Conservation (phyloP, 257 asterid genomes). For the Solanum ossicruentum region DNA sequence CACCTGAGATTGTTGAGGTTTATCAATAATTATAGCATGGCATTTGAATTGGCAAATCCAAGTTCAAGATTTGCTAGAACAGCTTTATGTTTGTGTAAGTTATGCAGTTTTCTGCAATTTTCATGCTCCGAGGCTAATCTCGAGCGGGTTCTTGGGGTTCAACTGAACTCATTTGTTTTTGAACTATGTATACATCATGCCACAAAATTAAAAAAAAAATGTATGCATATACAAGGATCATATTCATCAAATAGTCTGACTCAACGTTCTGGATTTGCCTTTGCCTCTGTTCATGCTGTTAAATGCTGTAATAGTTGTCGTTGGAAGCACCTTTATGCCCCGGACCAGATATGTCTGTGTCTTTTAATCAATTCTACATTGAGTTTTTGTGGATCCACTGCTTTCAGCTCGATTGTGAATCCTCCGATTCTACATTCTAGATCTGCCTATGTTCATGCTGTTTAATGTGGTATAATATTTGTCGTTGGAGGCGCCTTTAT, state of each 20-base stretch:
- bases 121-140: background rate
- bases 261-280: background rate
- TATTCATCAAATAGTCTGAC: background rate
- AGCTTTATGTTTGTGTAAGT: background rate
- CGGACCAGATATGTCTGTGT: background rate
- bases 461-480: background rate
- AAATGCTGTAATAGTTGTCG: background rate
- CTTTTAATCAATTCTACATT: background rate
- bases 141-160: background rate
- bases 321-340: background rate
- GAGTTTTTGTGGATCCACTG: background rate
- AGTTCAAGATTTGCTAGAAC: slow-evolving; percentile 3
- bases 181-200: background rate
- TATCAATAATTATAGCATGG: slow-evolving; percentile 9
- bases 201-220: background rate
- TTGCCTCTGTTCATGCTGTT: background rate
- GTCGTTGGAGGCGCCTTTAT: background rate
- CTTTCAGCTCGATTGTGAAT: background rate
- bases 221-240: background rate
- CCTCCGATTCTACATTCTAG: background rate
- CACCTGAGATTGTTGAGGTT: slow-evolving; percentile 44
- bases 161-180: background rate
- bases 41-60: background rate
- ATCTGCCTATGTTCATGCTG: background rate
- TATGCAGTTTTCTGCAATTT: background rate